Percentiles rank a stretch among this genome's conserved stretches.
phyloP scores from a whole-genome alignment of 768 basidiomycete genomes.

The Lactarius akahatsu region DNA sequence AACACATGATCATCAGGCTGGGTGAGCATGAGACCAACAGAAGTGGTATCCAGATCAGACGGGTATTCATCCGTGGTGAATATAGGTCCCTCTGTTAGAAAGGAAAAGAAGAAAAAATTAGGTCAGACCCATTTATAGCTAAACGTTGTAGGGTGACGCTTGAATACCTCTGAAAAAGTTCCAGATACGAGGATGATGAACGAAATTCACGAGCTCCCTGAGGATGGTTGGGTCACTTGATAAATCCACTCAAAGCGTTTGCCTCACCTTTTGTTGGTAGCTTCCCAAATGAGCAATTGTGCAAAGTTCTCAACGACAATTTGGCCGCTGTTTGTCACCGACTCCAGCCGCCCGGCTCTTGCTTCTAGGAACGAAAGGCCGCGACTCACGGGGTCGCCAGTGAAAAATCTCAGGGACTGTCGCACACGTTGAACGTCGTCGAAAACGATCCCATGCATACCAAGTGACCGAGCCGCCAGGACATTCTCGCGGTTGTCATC shows the following conservation, averaged over 20 bases:
- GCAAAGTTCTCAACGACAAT: constrained; percentile 11
- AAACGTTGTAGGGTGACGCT: too few species aligned
- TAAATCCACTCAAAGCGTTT: constrained; percentile 24
- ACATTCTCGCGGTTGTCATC: constrained; percentile 45
- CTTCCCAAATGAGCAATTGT: too few species aligned
- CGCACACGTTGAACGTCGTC: too few species aligned
- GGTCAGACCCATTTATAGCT: too few species aligned
- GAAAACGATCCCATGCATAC: too few species aligned
- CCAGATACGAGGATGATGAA: too few species aligned
- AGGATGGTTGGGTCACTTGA: too few species aligned
- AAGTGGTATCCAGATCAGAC: constrained; percentile 58
- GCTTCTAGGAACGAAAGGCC: constrained; percentile 43
- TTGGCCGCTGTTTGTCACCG: constrained; percentile 45
- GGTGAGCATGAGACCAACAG: constrained; percentile 49
- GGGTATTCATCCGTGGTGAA: constrained; percentile 52
- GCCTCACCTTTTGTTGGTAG: too few species aligned
- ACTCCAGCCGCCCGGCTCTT: constrained; percentile 44
- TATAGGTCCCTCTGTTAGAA: constrained; percentile 38
- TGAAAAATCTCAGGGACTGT: constrained; percentile 41
- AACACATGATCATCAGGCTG: constrained; percentile 25
- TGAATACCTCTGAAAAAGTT: too few species aligned
- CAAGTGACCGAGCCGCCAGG: too few species aligned
- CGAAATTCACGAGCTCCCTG: too few species aligned
- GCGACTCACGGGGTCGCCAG: constrained; percentile 47
- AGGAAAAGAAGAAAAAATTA: background rate